Evolutionary conservation across 768 basidiomycete genomes (phyloP).

Genomic region (Roridomyces roridus): DNA sequence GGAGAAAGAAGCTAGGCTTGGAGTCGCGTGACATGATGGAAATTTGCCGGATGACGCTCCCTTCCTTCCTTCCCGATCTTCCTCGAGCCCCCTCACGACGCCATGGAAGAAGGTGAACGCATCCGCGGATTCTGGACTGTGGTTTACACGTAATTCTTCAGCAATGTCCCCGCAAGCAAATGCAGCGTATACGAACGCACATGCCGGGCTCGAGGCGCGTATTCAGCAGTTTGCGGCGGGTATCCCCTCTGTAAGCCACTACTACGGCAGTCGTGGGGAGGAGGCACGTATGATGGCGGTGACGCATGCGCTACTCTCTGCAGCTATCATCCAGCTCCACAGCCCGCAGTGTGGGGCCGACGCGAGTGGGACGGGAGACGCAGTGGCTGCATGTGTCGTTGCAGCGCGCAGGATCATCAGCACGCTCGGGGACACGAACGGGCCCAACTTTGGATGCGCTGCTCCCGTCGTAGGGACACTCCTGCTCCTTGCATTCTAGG

Average conservation of each 20-base stretch:
- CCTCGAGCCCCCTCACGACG: slow-evolving; percentile 19
- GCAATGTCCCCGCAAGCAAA: slow-evolving; percentile 18
- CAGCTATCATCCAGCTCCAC: slow-evolving; percentile 26
- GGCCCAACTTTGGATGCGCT: slow-evolving; percentile 10
- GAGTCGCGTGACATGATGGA: too few relatives aligned
- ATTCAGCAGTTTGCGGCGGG: slow-evolving; percentile 19
- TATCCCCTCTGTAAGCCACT: slow-evolving; percentile 11
- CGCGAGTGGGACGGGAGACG: neutral
- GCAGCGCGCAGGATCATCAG: slow-evolving; percentile 23
- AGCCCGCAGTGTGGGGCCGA: slow-evolving; percentile 12
- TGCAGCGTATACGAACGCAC: slow-evolving; percentile 17
- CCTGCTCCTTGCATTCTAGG: slow-evolving; percentile 22
- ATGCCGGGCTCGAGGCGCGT: slow-evolving; percentile 13
- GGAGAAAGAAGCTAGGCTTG: too few relatives aligned
- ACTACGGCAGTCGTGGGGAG: slow-evolving; percentile 4
- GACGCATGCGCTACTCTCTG: slow-evolving; percentile 22
- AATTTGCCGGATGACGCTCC: too few relatives aligned
- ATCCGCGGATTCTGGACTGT: slow-evolving; percentile 30
- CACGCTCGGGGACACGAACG: slow-evolving; percentile 18
- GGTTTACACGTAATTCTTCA: slow-evolving; percentile 15
- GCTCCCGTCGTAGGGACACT: slow-evolving; percentile 25
- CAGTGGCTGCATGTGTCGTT: neutral
- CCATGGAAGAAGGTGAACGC: slow-evolving; percentile 27
- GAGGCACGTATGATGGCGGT: slow-evolving; percentile 17
- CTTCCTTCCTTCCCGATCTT: too few relatives aligned